A percentile compares a stretch with the other conserved stretches of the same genome.
Conservation (phyloP, 192 early-diverging fungal genomes). For the Phlyctochytrium arcticum region DNA sequence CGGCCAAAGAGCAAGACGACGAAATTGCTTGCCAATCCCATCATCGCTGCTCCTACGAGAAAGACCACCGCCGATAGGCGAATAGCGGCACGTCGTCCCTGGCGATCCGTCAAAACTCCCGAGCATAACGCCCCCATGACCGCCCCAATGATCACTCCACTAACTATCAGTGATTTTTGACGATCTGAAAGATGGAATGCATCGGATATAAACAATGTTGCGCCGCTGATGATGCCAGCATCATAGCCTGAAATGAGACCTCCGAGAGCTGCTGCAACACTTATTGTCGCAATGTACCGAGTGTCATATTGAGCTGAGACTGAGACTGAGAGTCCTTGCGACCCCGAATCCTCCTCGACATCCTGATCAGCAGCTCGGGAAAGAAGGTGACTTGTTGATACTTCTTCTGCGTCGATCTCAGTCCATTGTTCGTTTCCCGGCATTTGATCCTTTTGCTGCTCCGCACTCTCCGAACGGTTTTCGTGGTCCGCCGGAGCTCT, state of each 20-base stretch:
- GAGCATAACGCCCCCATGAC: neutral
- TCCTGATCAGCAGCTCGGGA: too few species aligned
- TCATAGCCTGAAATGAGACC: conserved; percentile 9
- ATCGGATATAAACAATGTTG: conserved; percentile 1
- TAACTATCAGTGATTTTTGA: neutral
- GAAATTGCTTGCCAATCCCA: neutral
- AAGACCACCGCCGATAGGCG: neutral
- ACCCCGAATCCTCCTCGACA: too few species aligned
- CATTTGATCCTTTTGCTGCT: too few species aligned
- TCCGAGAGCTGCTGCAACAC: conserved; percentile 6
- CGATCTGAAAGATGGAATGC: neutral
- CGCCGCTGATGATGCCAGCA: conserved; percentile 6
- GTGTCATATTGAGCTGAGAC: too few species aligned
- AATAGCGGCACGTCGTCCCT: neutral
- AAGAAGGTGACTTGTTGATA: too few species aligned
- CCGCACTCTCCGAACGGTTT: too few species aligned
- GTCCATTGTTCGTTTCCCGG: too few species aligned
- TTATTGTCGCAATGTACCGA: too few species aligned
- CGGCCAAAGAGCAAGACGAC: conserved; percentile 1
- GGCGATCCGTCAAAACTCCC: neutral
- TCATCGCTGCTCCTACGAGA: neutral
- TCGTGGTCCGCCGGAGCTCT: too few species aligned
- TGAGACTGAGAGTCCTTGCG: too few species aligned
- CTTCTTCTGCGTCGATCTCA: too few species aligned
- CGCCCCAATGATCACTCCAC: conserved; percentile 1